phyloP scores from a whole-genome alignment of 2,329 filamentous ascomycete species.

The Plectosphaerella sp. region DNA sequence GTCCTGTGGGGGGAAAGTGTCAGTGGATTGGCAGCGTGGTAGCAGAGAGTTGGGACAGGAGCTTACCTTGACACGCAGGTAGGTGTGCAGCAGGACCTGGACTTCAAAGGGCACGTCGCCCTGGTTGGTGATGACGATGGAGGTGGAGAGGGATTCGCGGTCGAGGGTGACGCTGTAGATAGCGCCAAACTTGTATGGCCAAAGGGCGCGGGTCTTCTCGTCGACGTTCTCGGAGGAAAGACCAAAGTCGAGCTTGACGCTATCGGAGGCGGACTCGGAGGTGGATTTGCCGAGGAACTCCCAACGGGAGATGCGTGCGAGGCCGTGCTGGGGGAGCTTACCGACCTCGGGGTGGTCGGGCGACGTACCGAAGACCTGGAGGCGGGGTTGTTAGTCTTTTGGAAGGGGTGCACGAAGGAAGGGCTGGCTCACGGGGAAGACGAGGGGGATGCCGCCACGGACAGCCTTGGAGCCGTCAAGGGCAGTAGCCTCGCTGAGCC shows the following conservation, averaged over 20 bases:
- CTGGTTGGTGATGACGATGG: constrained; percentile 85
- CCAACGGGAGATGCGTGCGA: constrained; percentile 86
- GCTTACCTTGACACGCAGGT: constrained; percentile 73
- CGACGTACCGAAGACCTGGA: constrained; percentile 78
- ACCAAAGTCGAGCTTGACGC: constrained; percentile 93
- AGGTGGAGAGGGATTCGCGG: constrained; percentile 70
- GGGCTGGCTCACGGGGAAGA: constrained; percentile 71
- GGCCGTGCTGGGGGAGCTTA: constrained; percentile 85
- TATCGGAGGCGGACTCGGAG: constrained; percentile 45
- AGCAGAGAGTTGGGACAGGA: not conserved
- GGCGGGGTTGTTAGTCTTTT: not conserved
- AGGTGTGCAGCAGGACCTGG: constrained; percentile 88
- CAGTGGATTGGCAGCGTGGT: not conserved
- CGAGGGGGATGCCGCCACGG: constrained; percentile 84
- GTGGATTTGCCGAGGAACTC: constrained; percentile 86
- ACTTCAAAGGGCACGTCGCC: constrained; percentile 81
- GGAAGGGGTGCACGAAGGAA: not conserved
- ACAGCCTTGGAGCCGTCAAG: constrained; percentile 88
- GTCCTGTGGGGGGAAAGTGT: constrained; percentile 51
- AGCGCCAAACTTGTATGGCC: constrained; percentile 84
- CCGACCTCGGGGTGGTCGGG: constrained; percentile 73
- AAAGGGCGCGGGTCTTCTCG: constrained; percentile 64
- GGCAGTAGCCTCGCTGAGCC: constrained; percentile 73
- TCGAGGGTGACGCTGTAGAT: constrained; percentile 90
- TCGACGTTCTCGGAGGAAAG: constrained; percentile 70